phyloP scores from a whole-genome alignment of 208 protist species.

The Strigomonas culicis region DNA sequence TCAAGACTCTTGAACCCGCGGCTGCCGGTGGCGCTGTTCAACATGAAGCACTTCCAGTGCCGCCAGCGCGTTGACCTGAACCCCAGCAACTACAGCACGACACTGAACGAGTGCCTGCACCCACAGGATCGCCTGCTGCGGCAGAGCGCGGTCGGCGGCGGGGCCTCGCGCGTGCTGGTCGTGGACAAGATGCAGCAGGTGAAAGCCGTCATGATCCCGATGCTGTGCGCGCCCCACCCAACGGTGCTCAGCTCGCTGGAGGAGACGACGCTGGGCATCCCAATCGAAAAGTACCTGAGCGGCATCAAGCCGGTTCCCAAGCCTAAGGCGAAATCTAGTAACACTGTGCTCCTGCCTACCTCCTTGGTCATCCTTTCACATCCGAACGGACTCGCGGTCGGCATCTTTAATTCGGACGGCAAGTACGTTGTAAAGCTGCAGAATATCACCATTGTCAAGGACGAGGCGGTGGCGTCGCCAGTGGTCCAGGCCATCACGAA shows the following conservation, averaged over 20 bases:
- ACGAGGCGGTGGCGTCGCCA: neutral
- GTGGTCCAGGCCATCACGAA: neutral
- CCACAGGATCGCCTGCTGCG: constrained; percentile 66
- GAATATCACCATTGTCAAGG: neutral
- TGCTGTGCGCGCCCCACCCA: constrained; percentile 76
- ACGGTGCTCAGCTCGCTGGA: constrained; percentile 19
- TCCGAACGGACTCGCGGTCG: constrained; percentile 34
- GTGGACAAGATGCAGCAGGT: constrained; percentile 75
- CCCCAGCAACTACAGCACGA: constrained; percentile 25
- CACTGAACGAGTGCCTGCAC: constrained; percentile 38
- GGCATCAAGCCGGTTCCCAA: constrained; percentile 6
- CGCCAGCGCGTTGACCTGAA: constrained; percentile 50
- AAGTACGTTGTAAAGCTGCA: constrained; percentile 8
- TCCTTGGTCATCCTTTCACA: constrained; percentile 37
- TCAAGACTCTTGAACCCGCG: constrained; percentile 14
- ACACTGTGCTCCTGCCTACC: too few species aligned
- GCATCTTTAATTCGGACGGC: constrained; percentile 26
- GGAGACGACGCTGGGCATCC: constrained; percentile 48
- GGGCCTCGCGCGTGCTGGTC: constrained; percentile 69
- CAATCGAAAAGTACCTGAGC: constrained; percentile 49
- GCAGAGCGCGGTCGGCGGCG: constrained; percentile 51
- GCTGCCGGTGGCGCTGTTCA: constrained; percentile 76
- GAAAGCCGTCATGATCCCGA: constrained; percentile 71
- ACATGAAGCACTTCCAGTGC: constrained; percentile 71
- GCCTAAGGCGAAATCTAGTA: too few species aligned